Percentiles rank a stretch among this genome's conserved stretches.
Evolutionary conservation across 352 stramenopile species (phyloP).

Genomic region (Globisporangium barbulae): DNA sequence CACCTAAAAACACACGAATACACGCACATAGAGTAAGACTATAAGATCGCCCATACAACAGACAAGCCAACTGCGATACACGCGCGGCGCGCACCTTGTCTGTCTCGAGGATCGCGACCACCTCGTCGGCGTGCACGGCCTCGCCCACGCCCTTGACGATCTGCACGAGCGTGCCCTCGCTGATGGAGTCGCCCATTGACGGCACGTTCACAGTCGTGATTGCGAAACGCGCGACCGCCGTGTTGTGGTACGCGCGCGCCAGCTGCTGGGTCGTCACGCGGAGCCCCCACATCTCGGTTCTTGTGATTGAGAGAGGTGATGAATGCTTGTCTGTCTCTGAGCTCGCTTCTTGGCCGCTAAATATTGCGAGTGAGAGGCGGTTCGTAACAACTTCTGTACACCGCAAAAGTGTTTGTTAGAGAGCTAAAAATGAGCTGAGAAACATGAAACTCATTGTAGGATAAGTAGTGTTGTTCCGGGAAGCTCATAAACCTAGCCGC

Average conservation of each 20-base stretch:
- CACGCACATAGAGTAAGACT: background rate
- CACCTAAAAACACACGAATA: slow-evolving; percentile 32
- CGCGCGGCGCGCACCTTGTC: slow-evolving; percentile 92
- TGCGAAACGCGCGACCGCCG: slow-evolving; percentile 27
- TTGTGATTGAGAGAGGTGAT: slow-evolving; percentile 1
- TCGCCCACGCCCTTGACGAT: slow-evolving; percentile 93
- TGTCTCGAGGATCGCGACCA: slow-evolving; percentile 98
- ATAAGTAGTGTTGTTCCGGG: too few relatives aligned
- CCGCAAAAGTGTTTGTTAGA: background rate
- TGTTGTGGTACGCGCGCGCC: slow-evolving; percentile 42
- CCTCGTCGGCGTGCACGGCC: slow-evolving; percentile 93
- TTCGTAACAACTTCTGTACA: background rate
- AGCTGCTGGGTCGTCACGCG: slow-evolving; percentile 16
- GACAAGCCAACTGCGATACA: background rate
- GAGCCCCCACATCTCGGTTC: slow-evolving; percentile 15
- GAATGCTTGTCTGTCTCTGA: slow-evolving; percentile 7
- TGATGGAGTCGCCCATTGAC: slow-evolving; percentile 96
- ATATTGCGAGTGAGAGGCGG: background rate
- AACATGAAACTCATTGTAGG: too few relatives aligned
- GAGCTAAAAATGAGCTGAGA: too few relatives aligned
- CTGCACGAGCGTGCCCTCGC: slow-evolving; percentile 96
- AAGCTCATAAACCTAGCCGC: too few relatives aligned
- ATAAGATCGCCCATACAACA: background rate
- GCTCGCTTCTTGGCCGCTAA: slow-evolving; percentile 8
- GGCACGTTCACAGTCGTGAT: slow-evolving; percentile 82